A percentile compares a stretch with the other conserved stretches of the same genome.
Evolutionary conservation across 1,139 yeast genomes (phyloP).

Genomic region (Scheffersomyces titani): DNA sequence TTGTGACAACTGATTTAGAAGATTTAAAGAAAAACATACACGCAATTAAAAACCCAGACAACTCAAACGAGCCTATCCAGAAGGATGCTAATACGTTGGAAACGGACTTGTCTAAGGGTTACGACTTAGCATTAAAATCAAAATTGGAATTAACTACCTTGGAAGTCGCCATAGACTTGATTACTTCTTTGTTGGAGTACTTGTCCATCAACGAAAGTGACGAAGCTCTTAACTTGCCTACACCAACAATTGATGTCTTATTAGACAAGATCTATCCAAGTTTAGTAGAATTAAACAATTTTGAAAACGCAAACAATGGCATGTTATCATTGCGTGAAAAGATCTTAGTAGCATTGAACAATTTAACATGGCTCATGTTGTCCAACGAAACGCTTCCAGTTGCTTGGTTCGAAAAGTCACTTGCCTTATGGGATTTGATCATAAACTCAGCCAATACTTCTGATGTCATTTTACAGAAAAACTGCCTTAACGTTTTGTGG

Average conservation of each 20-base stretch:
- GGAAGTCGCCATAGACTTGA: conserved; percentile 71
- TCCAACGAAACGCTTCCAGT: conserved; percentile 35
- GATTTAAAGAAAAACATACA: conserved; percentile 35
- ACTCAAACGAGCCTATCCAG: conserved; percentile 37
- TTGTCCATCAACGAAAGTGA: conserved; percentile 32
- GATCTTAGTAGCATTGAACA: conserved; percentile 68
- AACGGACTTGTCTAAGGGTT: conserved; percentile 14
- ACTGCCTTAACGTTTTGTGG: conserved; percentile 62
- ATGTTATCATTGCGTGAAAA: conserved; percentile 47
- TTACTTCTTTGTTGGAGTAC: conserved; percentile 74
- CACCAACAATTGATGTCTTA: conserved; percentile 25
- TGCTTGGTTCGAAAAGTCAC: conserved; percentile 33
- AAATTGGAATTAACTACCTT: conserved; percentile 60
- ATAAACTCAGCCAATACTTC: conserved; percentile 13
- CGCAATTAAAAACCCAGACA: conserved; percentile 29
- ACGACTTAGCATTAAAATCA: conserved; percentile 35
- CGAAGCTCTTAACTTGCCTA: conserved; percentile 22
- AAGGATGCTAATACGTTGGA: conserved; percentile 28
- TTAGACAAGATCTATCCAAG: conserved; percentile 40
- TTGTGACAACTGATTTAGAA: conserved; percentile 45
- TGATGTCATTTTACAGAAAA: conserved; percentile 36
- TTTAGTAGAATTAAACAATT: conserved; percentile 38
- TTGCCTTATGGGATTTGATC: conserved; percentile 40
- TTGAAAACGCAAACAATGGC: conserved; percentile 25
- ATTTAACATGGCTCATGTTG: conserved; percentile 58